Conservation (phyloP, 305 asterid species). For the Fraxinus baroniana region DNA sequence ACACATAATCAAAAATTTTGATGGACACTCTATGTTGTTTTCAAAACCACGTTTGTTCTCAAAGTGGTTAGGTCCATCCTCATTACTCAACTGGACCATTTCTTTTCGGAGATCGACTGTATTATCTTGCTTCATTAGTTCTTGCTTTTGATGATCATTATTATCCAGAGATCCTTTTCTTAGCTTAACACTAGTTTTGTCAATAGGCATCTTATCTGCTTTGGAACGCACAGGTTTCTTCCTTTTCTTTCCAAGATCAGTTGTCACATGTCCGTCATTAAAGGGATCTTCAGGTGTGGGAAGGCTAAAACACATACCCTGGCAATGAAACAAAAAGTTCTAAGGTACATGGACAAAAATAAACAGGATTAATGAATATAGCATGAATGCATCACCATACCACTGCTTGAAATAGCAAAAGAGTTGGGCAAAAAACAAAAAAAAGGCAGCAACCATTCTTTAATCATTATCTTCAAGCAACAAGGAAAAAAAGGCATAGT, state of each 20-base stretch:
- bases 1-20: conserved; percentile 66
- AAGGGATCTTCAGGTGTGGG: conserved; percentile 82
- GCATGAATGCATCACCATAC: neutral
- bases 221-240: conserved; percentile 39
- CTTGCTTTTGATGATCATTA: conserved; percentile 15
- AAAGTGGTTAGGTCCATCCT: conserved; percentile 28
- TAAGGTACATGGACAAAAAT: neutral
- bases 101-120: conserved; percentile 42
- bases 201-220: conserved; percentile 30
- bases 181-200: conserved; percentile 22
- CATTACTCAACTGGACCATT: conserved; percentile 25
- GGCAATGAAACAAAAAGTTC: conserved; percentile 18
- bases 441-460: neutral
- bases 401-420: neutral
- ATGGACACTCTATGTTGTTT: conserved; percentile 43
- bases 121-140: conserved; percentile 37
- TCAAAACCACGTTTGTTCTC: conserved; percentile 27
- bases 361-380: neutral
- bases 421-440: neutral
- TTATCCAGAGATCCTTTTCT: neutral
- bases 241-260: conserved; percentile 33
- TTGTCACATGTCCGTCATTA: conserved; percentile 57
- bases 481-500: neutral
- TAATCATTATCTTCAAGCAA: neutral
- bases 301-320: conserved; percentile 97